Evolutionary conservation across 1,139 yeast genomes (phyloP).

Genomic region (Taphrina confusa): DNA sequence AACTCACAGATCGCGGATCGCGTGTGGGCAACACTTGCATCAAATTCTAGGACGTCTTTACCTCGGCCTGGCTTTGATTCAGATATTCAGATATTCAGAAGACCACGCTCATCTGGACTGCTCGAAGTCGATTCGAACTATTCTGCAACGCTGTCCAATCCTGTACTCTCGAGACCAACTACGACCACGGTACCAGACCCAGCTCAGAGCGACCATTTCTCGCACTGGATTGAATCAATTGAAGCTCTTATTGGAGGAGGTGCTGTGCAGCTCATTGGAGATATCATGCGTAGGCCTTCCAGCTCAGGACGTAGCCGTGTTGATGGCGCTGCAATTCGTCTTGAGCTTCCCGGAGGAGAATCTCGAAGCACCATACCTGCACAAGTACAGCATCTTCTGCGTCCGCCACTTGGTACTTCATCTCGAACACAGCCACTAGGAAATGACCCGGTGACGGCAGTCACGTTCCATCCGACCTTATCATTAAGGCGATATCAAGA

Average conservation of each 20-base stretch:
- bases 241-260: slow-evolving; percentile 38
- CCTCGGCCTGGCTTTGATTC: slow-evolving; percentile 5
- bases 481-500: slow-evolving; percentile 74
- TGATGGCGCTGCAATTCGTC: slow-evolving; percentile 27
- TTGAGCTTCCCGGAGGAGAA: slow-evolving; percentile 28
- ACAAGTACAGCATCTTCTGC: slow-evolving; percentile 36
- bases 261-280: slow-evolving; percentile 37
- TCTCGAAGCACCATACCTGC: slow-evolving; percentile 34
- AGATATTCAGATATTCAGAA: slow-evolving; percentile 24
- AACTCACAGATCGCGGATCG: slow-evolving; percentile 14
- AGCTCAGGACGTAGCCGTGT: slow-evolving; percentile 1
- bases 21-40: slow-evolving; percentile 16
- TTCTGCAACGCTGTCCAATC: slow-evolving; percentile 10
- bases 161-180: slow-evolving; percentile 20
- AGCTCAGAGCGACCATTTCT: slow-evolving; percentile 28
- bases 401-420: neutral
- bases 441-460: slow-evolving; percentile 41
- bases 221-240: slow-evolving; percentile 37
- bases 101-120: slow-evolving; percentile 19
- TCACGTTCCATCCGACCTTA: slow-evolving; percentile 52
- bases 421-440: neutral
- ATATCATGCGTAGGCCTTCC: slow-evolving; percentile 32
- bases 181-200: neutral
- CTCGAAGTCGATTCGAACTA: neutral
- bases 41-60: neutral